Base-by-base conservation (phyloP, 108 stramenopile genomes). In the Aureococcus anophagefferens region DNA sequence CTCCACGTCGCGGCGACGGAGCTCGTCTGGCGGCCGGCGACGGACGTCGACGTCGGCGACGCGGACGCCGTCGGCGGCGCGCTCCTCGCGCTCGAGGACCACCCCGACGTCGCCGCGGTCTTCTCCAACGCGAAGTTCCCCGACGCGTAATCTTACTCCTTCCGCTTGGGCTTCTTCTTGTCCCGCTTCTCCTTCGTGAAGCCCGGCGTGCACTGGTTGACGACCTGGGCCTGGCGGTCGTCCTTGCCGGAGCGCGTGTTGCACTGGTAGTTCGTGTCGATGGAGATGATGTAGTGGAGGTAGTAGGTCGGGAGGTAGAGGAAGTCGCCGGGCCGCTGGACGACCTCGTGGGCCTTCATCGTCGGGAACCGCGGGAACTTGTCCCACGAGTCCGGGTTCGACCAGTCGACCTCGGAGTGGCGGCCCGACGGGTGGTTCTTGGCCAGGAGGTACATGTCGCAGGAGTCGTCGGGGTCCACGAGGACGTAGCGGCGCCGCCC, bases 251-350 rank as follows among this genome's bases (percentile, higher is more conserved):
- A 25, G 21, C 51, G 51, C 51, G 51, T 59, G 25, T 59, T 59
- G 51, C 51, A 59, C 75, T 98, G 97, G 67, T 87, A 89, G 77
- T 96, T 98, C 73, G 90, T 75, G 71, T 88, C 89, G 63, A 98
- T 82, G 72, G 86, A 89, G 31, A 95, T 88, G 77, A 96, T 95
- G 71, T 87, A 94, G 81, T 97, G 97, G 74, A 99, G 93, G 94
- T 94, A 99, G 72, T 81, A 81, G 28, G 95, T 93, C 9, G 98
- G 98, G 31, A 99, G 76, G 75, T 96, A 97, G 67, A 99, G 68
- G 0, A 86, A 89, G 76, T 99, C 96, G 4, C 98, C 98, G 14
- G 96, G 84, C 74, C 93, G 90, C 70, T 97, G 73, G 33, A 99
- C 80, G 29, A 96, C 88, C 82, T 99, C 95, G 68, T 91, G 87